Evolutionary conservation across 129 eudicot species (phyloP), one percentile per base, ranked within the genome.

Genomic region (Chrysanthemum makinoi): DNA sequence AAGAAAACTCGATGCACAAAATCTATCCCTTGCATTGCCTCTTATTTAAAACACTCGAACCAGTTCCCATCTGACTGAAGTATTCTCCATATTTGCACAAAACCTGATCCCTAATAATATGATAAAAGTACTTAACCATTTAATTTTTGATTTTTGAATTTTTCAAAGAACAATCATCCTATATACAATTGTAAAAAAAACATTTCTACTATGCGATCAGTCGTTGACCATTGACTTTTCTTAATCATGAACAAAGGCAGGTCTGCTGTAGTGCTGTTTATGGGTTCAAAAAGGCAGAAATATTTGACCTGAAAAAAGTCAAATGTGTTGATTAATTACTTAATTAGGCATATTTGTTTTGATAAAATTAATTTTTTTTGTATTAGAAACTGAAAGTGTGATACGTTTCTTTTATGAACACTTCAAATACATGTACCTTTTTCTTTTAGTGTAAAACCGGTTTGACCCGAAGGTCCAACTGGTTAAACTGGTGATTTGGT

Each of bases 251-350:
- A 77, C 35, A 63, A 55, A 77, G 46, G 72, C 4, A 77, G 43
- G 51, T 63, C 55, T 56, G 68, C 81, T 33, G 43, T 33, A 33
- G 46, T 39, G 46, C 10, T 63, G 61, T 70, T 78, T 54, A 64
- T 71, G 54, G 66, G 67, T 16, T 71, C 77, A 78, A 70, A 76
- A 78, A 33, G 72, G 67, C 72, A 67, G 17, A 58, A 67, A 47
- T 60, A 58, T 77, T 62, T 64, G 77, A 78, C 81, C 24, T 44
- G 50, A 0, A 50, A 61, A 77, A 71, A 78, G 81, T 78, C 81
- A 78, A 77, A 63, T 46, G 28, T 49, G 46, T 28, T 63, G 51
- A 46, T 17, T 43, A 62, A 77, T 44, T 70, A 70, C 47, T 24
- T 39, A 52, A n/a, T 39, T 39, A 39, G 46, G 46, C 46, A 39